Conservation (phyloP, 2,329 filamentous ascomycete genomes). For the Xylariaceae sp. region DNA sequence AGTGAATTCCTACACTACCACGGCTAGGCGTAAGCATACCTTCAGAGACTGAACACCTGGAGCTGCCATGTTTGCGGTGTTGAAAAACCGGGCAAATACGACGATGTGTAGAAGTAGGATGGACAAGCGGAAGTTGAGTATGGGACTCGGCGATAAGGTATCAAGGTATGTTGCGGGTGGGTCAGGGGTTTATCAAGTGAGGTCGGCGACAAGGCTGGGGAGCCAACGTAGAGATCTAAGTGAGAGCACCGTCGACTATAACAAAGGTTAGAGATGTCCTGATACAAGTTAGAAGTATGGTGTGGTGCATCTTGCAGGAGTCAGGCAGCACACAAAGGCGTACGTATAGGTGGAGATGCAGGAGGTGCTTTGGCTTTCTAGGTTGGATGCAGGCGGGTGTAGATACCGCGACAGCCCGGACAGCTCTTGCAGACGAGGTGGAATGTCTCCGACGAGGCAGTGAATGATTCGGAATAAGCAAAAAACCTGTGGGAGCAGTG, state of each 20-base stretch:
- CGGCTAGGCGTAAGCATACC: slow-evolving; percentile 60
- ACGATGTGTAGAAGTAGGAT: slow-evolving; percentile 22
- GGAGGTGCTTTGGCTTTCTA: slow-evolving; percentile 20
- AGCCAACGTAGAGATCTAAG: slow-evolving; percentile 27
- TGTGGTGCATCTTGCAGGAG: slow-evolving; percentile 45
- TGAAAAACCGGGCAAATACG: slow-evolving; percentile 25
- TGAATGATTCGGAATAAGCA: slow-evolving; percentile 33
- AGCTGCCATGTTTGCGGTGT: slow-evolving; percentile 70
- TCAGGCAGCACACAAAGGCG: slow-evolving; percentile 30
- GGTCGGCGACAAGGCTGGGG: slow-evolving; percentile 29
- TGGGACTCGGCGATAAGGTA: slow-evolving; percentile 19
- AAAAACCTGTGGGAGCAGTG: slow-evolving; percentile 23
- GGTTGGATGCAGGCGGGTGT: slow-evolving; percentile 16
- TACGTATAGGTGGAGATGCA: slow-evolving; percentile 17
- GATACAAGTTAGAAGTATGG: slow-evolving; percentile 44
- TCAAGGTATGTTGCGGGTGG: slow-evolving; percentile 19
- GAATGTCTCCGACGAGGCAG: slow-evolving; percentile 27
- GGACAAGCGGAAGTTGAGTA: slow-evolving; percentile 17
- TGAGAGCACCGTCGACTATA: slow-evolving; percentile 43
- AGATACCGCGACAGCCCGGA: slow-evolving; percentile 34
- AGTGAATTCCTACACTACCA: slow-evolving; percentile 14
- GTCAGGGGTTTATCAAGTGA: slow-evolving; percentile 16
- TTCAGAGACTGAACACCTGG: slow-evolving; percentile 90
- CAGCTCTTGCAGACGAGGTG: slow-evolving; percentile 32
- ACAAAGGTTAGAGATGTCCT: slow-evolving; percentile 49